A percentile compares a stretch with the other conserved stretches of the same genome.
These are phyloP conservation scores for Aspergillus bombycis DNA, from an alignment of 2,329 filamentous ascomycete genomes.

Conservation along the genomic window DNA sequence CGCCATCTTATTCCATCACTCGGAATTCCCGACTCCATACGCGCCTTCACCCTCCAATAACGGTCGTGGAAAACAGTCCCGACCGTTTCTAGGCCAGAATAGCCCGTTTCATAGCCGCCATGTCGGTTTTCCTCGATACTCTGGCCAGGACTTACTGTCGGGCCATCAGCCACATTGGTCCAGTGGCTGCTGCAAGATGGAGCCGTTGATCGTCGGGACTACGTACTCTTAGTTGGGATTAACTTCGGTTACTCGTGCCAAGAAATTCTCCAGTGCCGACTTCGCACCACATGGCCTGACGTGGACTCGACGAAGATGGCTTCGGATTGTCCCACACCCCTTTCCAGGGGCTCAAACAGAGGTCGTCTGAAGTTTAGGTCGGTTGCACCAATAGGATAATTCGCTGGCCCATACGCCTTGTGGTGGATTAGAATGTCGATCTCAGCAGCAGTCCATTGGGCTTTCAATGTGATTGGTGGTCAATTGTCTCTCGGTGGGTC, in stretches of 20 bases:
- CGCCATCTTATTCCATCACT: neutral
- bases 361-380: neutral
- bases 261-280: neutral
- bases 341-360: slow-evolving; percentile 2
- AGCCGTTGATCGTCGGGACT: neutral
- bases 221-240: neutral
- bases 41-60: neutral
- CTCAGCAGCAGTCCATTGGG: neutral
- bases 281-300: neutral
- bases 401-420: neutral
- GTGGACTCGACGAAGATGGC: neutral
- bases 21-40: neutral
- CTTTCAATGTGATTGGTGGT: neutral
- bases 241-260: neutral
- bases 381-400: neutral
- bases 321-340: neutral
- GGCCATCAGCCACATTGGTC: neutral
- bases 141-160: neutral
- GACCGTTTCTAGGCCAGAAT: neutral
- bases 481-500: neutral
- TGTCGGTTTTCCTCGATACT: neutral
- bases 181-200: neutral
- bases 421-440: neutral
- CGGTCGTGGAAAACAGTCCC: neutral
- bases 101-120: neutral